These are phyloP conservation scores for Brassica cretica DNA, from an alignment of 345 rosid genomes.

Conservation along the genomic window DNA sequence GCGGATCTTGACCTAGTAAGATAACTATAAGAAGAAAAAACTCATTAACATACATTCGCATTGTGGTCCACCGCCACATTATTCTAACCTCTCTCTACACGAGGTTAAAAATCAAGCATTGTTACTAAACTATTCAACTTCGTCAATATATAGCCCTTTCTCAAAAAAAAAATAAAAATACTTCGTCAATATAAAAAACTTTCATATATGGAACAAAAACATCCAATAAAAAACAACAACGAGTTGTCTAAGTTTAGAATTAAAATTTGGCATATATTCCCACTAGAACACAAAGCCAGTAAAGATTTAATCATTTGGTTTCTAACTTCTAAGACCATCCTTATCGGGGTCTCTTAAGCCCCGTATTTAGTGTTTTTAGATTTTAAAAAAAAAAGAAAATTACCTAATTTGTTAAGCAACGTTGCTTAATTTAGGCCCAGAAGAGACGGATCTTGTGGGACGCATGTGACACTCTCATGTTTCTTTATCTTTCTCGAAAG, in stretches of 20 bases:
- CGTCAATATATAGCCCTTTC: neutral
- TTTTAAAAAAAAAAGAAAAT: too few relatives aligned
- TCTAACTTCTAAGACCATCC: neutral
- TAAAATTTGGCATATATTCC: neutral
- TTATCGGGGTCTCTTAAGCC: too few relatives aligned
- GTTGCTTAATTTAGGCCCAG: too few relatives aligned
- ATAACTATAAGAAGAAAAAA: neutral
- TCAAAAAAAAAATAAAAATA: too few relatives aligned
- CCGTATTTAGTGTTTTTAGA: too few relatives aligned
- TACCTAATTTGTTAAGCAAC: too few relatives aligned
- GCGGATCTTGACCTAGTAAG: neutral
- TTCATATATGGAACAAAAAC: neutral
- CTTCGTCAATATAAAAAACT: neutral
- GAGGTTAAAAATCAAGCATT: constrained; percentile 13
- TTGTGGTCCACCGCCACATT: constrained; percentile 22
- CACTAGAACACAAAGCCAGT: constrained; percentile 10
- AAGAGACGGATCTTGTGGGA: too few relatives aligned
- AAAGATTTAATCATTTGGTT: neutral
- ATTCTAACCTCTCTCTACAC: constrained; percentile 2
- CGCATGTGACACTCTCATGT: too few relatives aligned
- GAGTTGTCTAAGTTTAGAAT: neutral
- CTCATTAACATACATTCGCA: neutral
- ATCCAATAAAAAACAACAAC: neutral
- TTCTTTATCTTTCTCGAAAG: too few relatives aligned
- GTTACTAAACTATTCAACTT: neutral